Conservation (phyloP, 2,329 filamentous ascomycete genomes). For the Alternaria alternata region DNA sequence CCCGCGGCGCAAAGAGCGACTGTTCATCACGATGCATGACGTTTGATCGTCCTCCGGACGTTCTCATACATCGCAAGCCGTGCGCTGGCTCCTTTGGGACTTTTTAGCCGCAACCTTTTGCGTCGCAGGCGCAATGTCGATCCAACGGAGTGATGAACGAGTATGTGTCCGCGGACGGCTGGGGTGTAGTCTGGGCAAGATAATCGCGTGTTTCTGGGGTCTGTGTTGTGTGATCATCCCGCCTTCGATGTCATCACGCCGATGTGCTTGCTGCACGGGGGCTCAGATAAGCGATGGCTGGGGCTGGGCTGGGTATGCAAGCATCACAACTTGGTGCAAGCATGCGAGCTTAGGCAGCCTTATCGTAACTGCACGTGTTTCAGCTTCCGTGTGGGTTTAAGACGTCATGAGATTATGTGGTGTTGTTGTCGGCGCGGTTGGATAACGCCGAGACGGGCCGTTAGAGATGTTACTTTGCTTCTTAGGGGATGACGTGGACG, state of each 20-base stretch:
- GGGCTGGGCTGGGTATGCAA: background rate
- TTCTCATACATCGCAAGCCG: background rate
- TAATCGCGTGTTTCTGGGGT: slow-evolving; percentile 1
- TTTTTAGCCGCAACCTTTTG: slow-evolving; percentile 2
- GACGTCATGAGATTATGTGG: slow-evolving; percentile 8
- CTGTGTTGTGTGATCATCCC: slow-evolving; percentile 8
- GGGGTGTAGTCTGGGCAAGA: slow-evolving; percentile 1
- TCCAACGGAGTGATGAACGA: slow-evolving; percentile 1
- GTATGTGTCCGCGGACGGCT: background rate
- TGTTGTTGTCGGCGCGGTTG: slow-evolving; percentile 9
- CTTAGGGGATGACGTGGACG: slow-evolving; percentile 6
- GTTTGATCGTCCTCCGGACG: background rate
- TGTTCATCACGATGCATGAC: slow-evolving; percentile 2
- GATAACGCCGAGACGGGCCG: slow-evolving; percentile 14
- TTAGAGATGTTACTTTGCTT: slow-evolving; percentile 2
- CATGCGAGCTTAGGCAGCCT: slow-evolving; percentile 1
- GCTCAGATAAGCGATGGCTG: slow-evolving; percentile 9
- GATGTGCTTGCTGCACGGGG: background rate
- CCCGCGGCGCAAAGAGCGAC: background rate
- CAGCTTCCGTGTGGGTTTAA: slow-evolving; percentile 1
- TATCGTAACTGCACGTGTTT: slow-evolving; percentile 13
- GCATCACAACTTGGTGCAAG: slow-evolving; percentile 3
- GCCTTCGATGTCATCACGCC: slow-evolving; percentile 9
- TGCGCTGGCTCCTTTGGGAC: background rate
- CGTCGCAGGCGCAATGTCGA: slow-evolving; percentile 8